Percentiles rank a stretch among this genome's conserved stretches.
These are phyloP conservation scores for Scenedesmus sp. DNA, from an alignment of 163 green algal genomes.

Conservation along the genomic window DNA sequence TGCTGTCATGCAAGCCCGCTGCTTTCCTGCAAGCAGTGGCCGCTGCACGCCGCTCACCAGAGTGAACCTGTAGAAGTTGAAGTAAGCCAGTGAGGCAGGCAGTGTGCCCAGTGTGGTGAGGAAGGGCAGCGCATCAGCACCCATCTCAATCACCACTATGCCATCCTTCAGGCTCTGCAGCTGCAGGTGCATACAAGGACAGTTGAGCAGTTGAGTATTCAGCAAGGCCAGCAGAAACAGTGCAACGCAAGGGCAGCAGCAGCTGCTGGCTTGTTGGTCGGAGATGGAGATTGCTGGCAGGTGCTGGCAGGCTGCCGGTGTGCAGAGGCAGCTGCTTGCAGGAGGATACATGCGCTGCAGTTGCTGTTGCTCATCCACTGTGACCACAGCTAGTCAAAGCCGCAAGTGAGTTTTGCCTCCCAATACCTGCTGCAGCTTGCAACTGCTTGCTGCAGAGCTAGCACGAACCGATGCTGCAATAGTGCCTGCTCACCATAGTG, in stretches of 20 bases:
- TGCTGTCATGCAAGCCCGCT: neutral
- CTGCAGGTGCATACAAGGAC: neutral
- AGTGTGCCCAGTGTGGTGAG: conserved; percentile 3
- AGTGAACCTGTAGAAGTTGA: conserved; percentile 26
- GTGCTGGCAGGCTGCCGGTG: no score
- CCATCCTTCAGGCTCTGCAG: conserved; percentile 30
- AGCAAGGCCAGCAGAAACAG: no score
- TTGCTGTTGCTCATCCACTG: no score
- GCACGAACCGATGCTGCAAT: neutral
- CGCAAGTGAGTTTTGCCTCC: neutral
- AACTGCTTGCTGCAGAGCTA: neutral
- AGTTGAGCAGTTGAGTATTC: neutral
- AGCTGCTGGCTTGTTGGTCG: no score
- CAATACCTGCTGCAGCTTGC: neutral
- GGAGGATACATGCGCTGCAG: no score
- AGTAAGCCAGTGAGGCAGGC: conserved; percentile 32
- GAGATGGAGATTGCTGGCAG: no score
- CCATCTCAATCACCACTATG: conserved; percentile 29
- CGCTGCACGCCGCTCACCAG: neutral
- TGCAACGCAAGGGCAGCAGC: no score
- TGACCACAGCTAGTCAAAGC: no score
- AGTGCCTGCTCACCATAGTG: neutral
- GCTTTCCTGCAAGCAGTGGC: neutral
- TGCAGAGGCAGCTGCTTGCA: no score
- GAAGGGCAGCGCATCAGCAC: conserved; percentile 28